Evolutionary conservation across 2,329 filamentous ascomycete genomes (phyloP).

Genomic region (Xylariales sp.): DNA sequence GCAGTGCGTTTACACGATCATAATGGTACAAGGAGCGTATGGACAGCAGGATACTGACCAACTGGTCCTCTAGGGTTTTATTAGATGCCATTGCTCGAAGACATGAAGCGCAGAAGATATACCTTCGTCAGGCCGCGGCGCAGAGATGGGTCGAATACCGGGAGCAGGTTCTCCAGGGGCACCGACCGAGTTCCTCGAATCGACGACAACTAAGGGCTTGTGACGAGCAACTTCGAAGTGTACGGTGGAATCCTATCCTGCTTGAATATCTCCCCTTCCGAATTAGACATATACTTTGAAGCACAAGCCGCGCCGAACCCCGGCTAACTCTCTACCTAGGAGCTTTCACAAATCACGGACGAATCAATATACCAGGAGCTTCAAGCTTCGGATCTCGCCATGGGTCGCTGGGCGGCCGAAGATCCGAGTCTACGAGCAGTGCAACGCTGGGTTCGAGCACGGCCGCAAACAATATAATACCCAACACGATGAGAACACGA

Average conservation of each 20-base stretch:
- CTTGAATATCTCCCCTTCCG: slow-evolving; percentile 19
- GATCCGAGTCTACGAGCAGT: slow-evolving; percentile 69
- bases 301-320: neutral
- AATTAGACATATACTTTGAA: slow-evolving; percentile 4
- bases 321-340: slow-evolving; percentile 53
- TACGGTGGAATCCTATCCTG: slow-evolving; percentile 52
- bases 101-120: slow-evolving; percentile 74
- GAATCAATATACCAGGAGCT: slow-evolving; percentile 68
- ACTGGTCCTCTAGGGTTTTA: slow-evolving; percentile 57
- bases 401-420: slow-evolving; percentile 72
- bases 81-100: slow-evolving; percentile 71
- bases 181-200: slow-evolving; percentile 60
- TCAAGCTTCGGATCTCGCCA: slow-evolving; percentile 62
- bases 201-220: slow-evolving; percentile 63
- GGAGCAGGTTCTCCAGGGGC: slow-evolving; percentile 64
- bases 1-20: slow-evolving; percentile 60
- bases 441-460: slow-evolving; percentile 67
- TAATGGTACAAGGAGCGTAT: neutral
- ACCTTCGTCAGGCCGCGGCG: slow-evolving; percentile 68
- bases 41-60: slow-evolving; percentile 30
- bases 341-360: slow-evolving; percentile 68
- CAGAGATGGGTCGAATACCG: slow-evolving; percentile 69
- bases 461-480: slow-evolving; percentile 48
- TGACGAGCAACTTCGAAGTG: slow-evolving; percentile 67
- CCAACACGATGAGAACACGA: slow-evolving; percentile 8